These are phyloP conservation scores for Endoconidiophora polonica DNA, from an alignment of 2,329 filamentous ascomycete genomes.

Conservation along the genomic window DNA sequence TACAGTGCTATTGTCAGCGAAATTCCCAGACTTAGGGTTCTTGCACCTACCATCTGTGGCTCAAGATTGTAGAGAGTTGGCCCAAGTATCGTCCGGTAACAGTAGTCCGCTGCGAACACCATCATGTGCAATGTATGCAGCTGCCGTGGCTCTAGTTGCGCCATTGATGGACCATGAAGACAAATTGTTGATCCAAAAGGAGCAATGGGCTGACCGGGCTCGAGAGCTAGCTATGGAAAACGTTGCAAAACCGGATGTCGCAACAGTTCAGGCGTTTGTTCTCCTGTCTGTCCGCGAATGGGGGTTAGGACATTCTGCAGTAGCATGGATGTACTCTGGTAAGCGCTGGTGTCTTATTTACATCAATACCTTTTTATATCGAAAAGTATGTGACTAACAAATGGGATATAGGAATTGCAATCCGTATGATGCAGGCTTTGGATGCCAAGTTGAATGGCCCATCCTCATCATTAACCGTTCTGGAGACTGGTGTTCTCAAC, in stretches of 20 bases:
- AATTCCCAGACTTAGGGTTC: conserved; percentile 5
- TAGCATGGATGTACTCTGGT: conserved; percentile 9
- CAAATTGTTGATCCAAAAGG: neutral
- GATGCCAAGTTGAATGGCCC: neutral
- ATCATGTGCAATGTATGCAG: neutral
- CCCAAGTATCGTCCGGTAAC: no score
- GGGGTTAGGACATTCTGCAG: neutral
- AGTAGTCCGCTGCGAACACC: neutral
- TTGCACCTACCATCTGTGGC: conserved; percentile 3
- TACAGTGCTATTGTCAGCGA: neutral
- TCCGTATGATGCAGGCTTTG: conserved; percentile 5
- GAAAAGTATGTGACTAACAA: neutral
- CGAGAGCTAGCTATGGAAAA: neutral
- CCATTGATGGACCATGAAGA: neutral
- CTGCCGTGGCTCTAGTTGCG: neutral
- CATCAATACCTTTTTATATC: no score
- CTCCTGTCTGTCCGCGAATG: conserved; percentile 4
- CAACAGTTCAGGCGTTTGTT: neutral
- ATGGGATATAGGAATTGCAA: conserved; percentile 3
- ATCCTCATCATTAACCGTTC: neutral
- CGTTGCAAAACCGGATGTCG: neutral
- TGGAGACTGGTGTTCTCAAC: conserved; percentile 4
- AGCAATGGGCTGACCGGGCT: neutral
- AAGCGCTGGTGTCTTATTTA: neutral
- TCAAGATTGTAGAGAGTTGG: neutral